phyloP scores from a whole-genome alignment of 129 eudicot species.

The Saposhnikovia divaricata region DNA sequence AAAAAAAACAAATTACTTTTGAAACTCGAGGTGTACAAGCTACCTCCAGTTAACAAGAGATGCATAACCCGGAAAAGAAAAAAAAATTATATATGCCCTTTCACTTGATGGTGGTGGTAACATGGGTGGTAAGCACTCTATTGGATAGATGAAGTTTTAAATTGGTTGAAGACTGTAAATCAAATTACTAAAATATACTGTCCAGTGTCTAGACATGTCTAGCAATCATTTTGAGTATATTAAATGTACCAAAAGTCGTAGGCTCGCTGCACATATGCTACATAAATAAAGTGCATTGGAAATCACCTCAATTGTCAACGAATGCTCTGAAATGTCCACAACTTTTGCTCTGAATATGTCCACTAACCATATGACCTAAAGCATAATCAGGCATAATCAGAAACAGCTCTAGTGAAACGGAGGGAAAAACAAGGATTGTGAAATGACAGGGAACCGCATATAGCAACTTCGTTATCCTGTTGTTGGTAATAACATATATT shows the following conservation, averaged over 20 bases:
- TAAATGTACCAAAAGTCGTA: constrained; percentile 1
- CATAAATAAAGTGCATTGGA: not conserved
- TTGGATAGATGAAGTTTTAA: not conserved
- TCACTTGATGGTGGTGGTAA: not conserved
- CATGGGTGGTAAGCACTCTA: not conserved
- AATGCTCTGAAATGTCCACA: constrained; percentile 69
- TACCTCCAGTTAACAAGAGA: not conserved
- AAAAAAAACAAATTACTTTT: not conserved
- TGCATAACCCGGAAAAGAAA: not conserved
- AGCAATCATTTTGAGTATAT: not conserved
- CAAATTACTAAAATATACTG: not conserved
- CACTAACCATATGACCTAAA: constrained; percentile 84
- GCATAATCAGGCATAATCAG: not conserved
- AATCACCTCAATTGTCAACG: constrained; percentile 76
- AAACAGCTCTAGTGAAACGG: not conserved
- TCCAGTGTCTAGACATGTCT: not conserved
- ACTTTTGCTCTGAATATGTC: constrained; percentile 77
- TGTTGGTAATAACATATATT: not conserved
- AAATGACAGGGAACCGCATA: not conserved
- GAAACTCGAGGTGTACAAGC: not conserved
- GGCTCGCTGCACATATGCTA: constrained; percentile 9
- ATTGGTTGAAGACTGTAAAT: not conserved
- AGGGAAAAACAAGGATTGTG: not conserved
- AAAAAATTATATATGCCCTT: not conserved
- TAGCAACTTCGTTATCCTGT: not conserved